Conservation (phyloP, 768 basidiomycete genomes). For the Mycena kentingensis region DNA sequence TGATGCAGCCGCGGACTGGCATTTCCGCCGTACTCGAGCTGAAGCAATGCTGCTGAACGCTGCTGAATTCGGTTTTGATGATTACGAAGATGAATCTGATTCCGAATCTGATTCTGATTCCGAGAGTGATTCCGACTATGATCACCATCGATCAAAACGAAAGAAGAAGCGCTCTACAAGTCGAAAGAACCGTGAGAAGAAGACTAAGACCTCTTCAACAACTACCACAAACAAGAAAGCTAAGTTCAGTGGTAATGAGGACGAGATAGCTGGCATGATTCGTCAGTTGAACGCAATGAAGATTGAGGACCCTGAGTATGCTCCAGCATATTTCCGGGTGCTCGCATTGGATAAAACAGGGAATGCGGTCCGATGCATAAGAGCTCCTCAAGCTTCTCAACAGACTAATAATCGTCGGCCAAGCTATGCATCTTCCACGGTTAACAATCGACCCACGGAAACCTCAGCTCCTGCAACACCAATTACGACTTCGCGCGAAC, state of each 20-base stretch:
- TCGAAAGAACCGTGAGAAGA: not conserved
- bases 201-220: not conserved
- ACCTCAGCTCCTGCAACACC: too few relatives aligned
- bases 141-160: not conserved
- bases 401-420: too few relatives aligned
- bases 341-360: constrained; percentile 4
- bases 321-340: constrained; percentile 5
- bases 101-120: constrained; percentile 2
- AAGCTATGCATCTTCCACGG: too few relatives aligned
- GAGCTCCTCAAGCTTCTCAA: too few relatives aligned
- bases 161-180: not conserved
- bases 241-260: too few relatives aligned
- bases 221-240: not conserved
- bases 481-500: too few relatives aligned
- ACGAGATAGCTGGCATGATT: constrained; percentile 11
- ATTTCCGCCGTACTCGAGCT: constrained; percentile 3
- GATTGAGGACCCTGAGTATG: constrained; percentile 5
- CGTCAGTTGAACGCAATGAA: constrained; percentile 11
- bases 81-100: not conserved
- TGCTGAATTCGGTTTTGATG: not conserved
- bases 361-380: too few relatives aligned
- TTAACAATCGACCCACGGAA: too few relatives aligned
- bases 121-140: not conserved
- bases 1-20: not conserved
- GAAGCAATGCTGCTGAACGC: not conserved